Conservation (phyloP, 306 rosid species). For the Rosa persica region DNA sequence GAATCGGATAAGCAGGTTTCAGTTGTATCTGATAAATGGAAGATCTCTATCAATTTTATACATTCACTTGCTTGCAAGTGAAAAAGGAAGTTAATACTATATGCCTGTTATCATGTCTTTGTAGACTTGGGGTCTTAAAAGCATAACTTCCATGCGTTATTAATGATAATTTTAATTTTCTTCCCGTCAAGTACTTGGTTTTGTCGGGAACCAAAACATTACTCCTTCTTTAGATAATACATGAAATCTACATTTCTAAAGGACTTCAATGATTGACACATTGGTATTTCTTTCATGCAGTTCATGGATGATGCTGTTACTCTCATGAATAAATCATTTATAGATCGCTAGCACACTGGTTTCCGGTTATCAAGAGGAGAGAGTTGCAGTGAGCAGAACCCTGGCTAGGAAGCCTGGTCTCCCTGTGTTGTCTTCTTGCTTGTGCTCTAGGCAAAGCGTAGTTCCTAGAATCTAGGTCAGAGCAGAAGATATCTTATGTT, state of each 20-base stretch:
- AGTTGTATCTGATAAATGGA: not conserved
- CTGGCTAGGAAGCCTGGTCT: conserved; percentile 17
- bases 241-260: not conserved
- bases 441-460: conserved; percentile 9
- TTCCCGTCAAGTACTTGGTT: conserved; percentile 4
- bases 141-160: not conserved
- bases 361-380: conserved; percentile 16
- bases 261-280: not conserved
- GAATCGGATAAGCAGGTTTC: not conserved
- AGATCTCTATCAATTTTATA: not conserved
- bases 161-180: not conserved
- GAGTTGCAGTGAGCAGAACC: conserved; percentile 24
- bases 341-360: conserved; percentile 55
- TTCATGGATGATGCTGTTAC: conserved; percentile 88
- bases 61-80: not conserved
- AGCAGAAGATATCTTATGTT: not conserved
- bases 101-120: not conserved
- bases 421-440: conserved; percentile 2
- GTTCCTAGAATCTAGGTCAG: not conserved
- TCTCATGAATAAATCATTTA: conserved; percentile 89
- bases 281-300: conserved; percentile 49
- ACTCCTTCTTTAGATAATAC: not conserved
- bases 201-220: not conserved
- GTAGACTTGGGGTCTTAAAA: not conserved
- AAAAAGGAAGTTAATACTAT: not conserved